Base-by-base conservation (phyloP, 1,284 basidiomycete genomes). In the Phenoliferia sp. region DNA sequence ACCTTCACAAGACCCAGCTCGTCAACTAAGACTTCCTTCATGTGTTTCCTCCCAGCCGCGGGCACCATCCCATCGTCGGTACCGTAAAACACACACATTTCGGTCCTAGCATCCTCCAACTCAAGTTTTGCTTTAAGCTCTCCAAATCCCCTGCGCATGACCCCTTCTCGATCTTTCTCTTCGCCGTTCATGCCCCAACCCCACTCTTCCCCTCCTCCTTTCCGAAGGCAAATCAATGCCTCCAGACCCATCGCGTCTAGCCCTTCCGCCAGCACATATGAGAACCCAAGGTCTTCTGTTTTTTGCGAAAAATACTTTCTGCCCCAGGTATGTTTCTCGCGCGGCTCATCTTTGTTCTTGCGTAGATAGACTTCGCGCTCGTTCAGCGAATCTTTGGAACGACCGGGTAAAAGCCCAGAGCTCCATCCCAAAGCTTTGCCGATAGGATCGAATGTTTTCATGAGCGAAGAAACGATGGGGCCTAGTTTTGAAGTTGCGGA, bases 221-320 rank as follows among this genome's bases (percentile, higher is more conserved):
- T 61, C 19, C 66, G 48, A 26, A 72, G 48, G 26, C 66, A 66
- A 12, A 72, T 9, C 39, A 66, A 35, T 17, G 68, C 70, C 61
- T 72, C 70, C 28, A 48, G 28, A 1, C 70, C 70, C 66, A 68
- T 68, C 50, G 44, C 61, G 17, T 65, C 63, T 33, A 62, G 5
- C 3, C 62, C 64, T 29, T 70, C 68, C 26, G 31, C 29, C 16
- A 59, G 3, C 2, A 55, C 68, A 3, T 61, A 33, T 28, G 35
- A 54, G 61, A 70, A 64, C 32, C 44, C 65, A 16, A 68, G 59
- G 3, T 29, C 28, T 2, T 26, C 19, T 17, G 68, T 69, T 12
- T 63, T 26, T 0, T 39, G 28, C 2, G 61, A 2, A 4, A 52
- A 52, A 26, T 52, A 52, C 48, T 6, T 19, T 22, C 48, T 19